phyloP scores from a whole-genome alignment of 352 stramenopile genomes.

The Phytophthora aleatoria region DNA sequence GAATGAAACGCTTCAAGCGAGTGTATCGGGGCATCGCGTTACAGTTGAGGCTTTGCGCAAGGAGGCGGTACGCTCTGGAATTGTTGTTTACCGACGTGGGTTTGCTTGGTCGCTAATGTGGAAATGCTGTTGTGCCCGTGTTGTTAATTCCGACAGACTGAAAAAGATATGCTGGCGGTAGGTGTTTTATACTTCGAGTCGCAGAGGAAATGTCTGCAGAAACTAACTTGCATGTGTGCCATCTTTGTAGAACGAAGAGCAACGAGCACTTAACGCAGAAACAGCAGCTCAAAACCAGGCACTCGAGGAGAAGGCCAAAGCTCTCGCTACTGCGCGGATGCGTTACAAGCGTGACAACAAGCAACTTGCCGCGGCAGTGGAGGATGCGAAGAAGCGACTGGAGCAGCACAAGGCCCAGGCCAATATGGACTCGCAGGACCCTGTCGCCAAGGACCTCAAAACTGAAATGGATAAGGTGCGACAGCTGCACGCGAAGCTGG shows the following conservation, averaged over 20 bases:
- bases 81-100: background rate
- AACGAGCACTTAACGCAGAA: conserved; percentile 84
- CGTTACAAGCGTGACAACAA: conserved; percentile 92
- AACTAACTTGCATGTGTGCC: conserved; percentile 4
- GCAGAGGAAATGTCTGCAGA: background rate
- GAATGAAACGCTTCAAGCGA: conserved; percentile 78
- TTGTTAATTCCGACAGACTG: conserved; percentile 53
- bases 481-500: conserved; percentile 82
- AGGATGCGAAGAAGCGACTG: conserved; percentile 83
- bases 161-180: conserved; percentile 88
- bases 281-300: conserved; percentile 84
- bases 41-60: conserved; percentile 81
- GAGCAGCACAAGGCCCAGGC: conserved; percentile 83
- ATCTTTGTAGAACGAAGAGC: conserved; percentile 79
- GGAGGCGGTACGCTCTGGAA: conserved; percentile 64
- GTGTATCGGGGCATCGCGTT: conserved; percentile 59
- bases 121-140: conserved; percentile 11
- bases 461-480: conserved; percentile 87
- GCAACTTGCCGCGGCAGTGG: conserved; percentile 66
- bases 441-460: conserved; percentile 82
- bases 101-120: conserved; percentile 10
- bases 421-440: conserved; percentile 73
- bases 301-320: conserved; percentile 88
- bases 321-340: conserved; percentile 84
- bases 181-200: conserved; percentile 5